Base-by-base conservation (phyloP, 306 rosid species). In the Datisca glomerata region DNA sequence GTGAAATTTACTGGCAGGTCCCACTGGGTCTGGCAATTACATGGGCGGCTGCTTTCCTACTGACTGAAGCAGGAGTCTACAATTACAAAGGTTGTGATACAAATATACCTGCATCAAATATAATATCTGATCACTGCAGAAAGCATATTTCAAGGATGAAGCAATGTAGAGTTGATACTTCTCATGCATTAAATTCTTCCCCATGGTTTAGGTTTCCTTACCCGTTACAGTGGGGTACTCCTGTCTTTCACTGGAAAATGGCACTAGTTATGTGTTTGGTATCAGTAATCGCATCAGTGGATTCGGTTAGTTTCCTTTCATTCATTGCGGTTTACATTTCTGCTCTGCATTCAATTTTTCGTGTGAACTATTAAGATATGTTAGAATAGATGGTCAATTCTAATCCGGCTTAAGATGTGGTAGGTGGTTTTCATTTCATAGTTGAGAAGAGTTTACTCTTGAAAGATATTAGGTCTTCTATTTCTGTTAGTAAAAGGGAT, bases 131-230 rank as follows among this genome's bases (percentile, higher is more conserved):
- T 31, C 84, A 78, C 65, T 91, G 98, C 68, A 84, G 85, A 75
- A 80, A 80, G 63, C 92, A 91, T 69, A 48, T 77, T 74, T 78
- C 93, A 33, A 84, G 92, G 66, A 84, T 91, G 93, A 91, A 76
- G 72, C 69, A 73, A 59, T 91, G 98, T 53, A 81, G 96, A 54
- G 86, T 84, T 42, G 96, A 91, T 78, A 84, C 96, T 51, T 72
- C 92, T 57, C 74, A 73, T 15, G 96, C 92, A 27, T 36, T 91
- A 43, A 68, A 55, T 48, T 73, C 79, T 58, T 75, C 98, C 45
- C 86, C 93, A 15, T 91, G 98, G 98, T 84, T 91, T 74, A 78
- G 98, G 60, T 91, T 91, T 73, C 98, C 98, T 22, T 91, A 84
- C 59, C 98, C 98, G 1, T 59, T 91, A 45, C 98, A 91, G 67